Evolutionary conservation across 805 yeast genomes (phyloP).

Genomic region (Pichia cephalocereana): DNA sequence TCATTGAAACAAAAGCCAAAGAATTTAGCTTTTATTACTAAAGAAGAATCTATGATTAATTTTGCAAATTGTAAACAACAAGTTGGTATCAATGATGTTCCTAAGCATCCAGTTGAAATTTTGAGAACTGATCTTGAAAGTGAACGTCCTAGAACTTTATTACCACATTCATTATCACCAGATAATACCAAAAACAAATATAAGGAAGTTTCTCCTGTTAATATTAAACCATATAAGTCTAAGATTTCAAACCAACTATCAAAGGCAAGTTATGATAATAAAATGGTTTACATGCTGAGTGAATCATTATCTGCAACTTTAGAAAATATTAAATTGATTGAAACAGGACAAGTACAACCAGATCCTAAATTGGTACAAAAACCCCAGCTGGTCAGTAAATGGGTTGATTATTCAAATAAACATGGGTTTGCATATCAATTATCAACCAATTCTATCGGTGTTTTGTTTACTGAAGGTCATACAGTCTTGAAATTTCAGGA

Average conservation of each 20-base stretch:
- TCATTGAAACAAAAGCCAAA: constrained; percentile 59
- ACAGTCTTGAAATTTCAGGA: constrained; percentile 67
- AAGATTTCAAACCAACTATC: constrained; percentile 22
- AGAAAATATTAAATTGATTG: constrained; percentile 20
- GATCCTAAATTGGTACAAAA: constrained; percentile 23
- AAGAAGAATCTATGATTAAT: constrained; percentile 56
- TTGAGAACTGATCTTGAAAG: constrained; percentile 61
- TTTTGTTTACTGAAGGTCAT: constrained; percentile 75
- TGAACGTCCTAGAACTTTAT: constrained; percentile 55
- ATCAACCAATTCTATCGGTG: constrained; percentile 85
- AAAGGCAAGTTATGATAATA: constrained; percentile 22
- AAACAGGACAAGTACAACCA: constrained; percentile 14
- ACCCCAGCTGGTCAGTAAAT: constrained; percentile 76
- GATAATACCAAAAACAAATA: constrained; percentile 85
- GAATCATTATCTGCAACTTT: constrained; percentile 22
- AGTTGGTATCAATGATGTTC: constrained; percentile 43
- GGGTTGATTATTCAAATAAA: constrained; percentile 97
- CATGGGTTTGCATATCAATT: constrained; percentile 93
- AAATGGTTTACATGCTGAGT: constrained; percentile 19
- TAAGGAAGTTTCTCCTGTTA: constrained; percentile 45
- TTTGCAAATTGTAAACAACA: constrained; percentile 55
- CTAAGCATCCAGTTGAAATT: constrained; percentile 59
- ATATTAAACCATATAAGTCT: constrained; percentile 19
- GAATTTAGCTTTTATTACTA: constrained; percentile 41
- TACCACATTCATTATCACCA: constrained; percentile 89